Conservation (phyloP, 2,329 filamentous ascomycete genomes). For the Colletotrichum melonis region DNA sequence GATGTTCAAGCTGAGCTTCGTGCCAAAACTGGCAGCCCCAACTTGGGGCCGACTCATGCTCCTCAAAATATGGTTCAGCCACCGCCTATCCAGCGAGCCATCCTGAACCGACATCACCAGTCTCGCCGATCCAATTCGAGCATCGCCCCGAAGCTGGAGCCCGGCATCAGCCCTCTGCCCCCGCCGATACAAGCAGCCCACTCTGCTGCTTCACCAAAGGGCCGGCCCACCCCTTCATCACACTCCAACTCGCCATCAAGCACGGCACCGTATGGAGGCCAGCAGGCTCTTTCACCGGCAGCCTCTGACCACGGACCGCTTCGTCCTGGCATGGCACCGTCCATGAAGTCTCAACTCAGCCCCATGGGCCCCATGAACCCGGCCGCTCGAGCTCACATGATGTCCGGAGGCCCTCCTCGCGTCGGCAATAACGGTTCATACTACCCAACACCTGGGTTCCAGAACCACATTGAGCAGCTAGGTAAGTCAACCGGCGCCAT, state of each 20-base stretch:
- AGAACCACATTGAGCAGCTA: conserved; percentile 94
- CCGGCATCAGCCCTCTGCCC: conserved; percentile 58
- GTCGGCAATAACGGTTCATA: conserved; percentile 64
- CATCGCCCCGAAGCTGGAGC: conserved; percentile 80
- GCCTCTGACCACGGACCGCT: conserved; percentile 61
- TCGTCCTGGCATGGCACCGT: conserved; percentile 49
- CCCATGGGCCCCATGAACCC: conserved; percentile 45
- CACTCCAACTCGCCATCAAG: conserved; percentile 71
- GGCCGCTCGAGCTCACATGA: conserved; percentile 48
- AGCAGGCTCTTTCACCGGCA: conserved; percentile 55
- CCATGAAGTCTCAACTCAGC: conserved; percentile 54
- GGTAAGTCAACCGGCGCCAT: conserved; percentile 76
- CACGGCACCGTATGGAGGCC: conserved; percentile 55
- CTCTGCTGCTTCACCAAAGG: conserved; percentile 74
- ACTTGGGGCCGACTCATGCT: conserved; percentile 76
- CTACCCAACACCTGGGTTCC: conserved; percentile 85
- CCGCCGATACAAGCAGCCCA: conserved; percentile 56
- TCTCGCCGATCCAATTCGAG: conserved; percentile 77
- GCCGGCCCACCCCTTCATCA: conserved; percentile 84
- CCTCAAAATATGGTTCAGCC: conserved; percentile 76
- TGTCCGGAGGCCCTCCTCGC: conserved; percentile 45
- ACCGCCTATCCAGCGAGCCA: conserved; percentile 82
- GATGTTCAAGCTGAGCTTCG: conserved; percentile 97
- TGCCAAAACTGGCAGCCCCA: conserved; percentile 90
- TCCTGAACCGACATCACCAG: conserved; percentile 84